Conservation (phyloP, 1,139 yeast species). For the Hemisphaericaspora xylofermentans region DNA sequence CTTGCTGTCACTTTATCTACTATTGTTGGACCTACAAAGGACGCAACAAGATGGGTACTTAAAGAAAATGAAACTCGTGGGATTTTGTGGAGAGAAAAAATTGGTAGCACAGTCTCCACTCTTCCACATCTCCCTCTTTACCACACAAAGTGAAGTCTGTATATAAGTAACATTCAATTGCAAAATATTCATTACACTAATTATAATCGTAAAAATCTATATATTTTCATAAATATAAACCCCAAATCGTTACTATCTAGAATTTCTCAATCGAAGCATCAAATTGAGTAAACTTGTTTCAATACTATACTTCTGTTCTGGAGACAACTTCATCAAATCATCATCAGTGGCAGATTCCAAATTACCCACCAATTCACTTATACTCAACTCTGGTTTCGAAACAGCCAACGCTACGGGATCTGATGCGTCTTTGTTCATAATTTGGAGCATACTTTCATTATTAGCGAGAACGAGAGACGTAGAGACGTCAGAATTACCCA, state of each 20-base stretch:
- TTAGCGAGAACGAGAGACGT: background rate
- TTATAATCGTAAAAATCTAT: too few relatives aligned
- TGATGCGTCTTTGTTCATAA: background rate
- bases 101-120: too few relatives aligned
- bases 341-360: conserved; percentile 11
- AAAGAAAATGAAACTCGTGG: too few relatives aligned
- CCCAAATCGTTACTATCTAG: background rate
- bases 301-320: conserved; percentile 22
- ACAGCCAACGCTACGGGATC: background rate
- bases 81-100: too few relatives aligned
- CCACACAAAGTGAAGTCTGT: too few relatives aligned
- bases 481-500: too few relatives aligned
- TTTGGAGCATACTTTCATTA: background rate
- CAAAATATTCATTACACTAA: too few relatives aligned
- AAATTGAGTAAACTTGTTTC: conserved; percentile 34
- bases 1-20: background rate
- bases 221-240: too few relatives aligned
- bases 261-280: conserved; percentile 31
- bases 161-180: too few relatives aligned
- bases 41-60: too few relatives aligned
- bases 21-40: too few relatives aligned
- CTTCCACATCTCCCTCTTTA: too few relatives aligned
- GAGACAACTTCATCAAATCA: conserved; percentile 20
- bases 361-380: background rate
- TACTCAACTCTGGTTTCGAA: background rate